Evolutionary conservation across 148 eudicot species (phyloP).

Genomic region (Talinum fruticosum): DNA sequence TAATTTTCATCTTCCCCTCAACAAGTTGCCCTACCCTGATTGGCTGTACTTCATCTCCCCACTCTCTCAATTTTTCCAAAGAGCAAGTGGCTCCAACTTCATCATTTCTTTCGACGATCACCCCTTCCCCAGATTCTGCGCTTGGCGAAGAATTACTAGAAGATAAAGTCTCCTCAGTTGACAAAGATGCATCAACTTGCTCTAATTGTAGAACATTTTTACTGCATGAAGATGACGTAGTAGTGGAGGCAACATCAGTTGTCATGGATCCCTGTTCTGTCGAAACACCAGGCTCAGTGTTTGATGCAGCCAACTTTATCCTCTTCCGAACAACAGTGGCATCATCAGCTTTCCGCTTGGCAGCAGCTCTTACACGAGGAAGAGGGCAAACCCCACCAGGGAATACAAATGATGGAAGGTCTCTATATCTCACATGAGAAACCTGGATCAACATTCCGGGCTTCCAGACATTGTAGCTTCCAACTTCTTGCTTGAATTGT

Average conservation of each 20-base stretch:
- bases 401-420: slow-evolving; percentile 47
- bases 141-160: not conserved
- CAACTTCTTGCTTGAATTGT: slow-evolving; percentile 44
- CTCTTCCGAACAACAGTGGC: not conserved
- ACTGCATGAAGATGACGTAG: not conserved
- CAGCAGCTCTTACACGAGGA: not conserved
- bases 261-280: not conserved
- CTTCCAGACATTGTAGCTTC: slow-evolving; percentile 44
- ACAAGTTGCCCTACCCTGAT: not conserved
- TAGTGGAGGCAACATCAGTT: not conserved
- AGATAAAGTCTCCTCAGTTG: not conserved
- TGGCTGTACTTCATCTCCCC: not conserved
- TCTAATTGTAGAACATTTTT: not conserved
- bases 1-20: not conserved
- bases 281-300: not conserved
- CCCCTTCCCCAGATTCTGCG: not conserved
- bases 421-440: slow-evolving; percentile 43
- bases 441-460: slow-evolving; percentile 47
- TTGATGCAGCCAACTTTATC: not conserved
- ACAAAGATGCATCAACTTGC: not conserved
- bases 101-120: not conserved
- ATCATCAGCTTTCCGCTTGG: not conserved
- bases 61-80: not conserved
- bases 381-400: slow-evolving; percentile 13
- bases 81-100: not conserved